Percentiles rank a stretch among this genome's conserved stretches.
Conservation (phyloP, 805 yeast species). For the Sugiyamaella marilandica region DNA sequence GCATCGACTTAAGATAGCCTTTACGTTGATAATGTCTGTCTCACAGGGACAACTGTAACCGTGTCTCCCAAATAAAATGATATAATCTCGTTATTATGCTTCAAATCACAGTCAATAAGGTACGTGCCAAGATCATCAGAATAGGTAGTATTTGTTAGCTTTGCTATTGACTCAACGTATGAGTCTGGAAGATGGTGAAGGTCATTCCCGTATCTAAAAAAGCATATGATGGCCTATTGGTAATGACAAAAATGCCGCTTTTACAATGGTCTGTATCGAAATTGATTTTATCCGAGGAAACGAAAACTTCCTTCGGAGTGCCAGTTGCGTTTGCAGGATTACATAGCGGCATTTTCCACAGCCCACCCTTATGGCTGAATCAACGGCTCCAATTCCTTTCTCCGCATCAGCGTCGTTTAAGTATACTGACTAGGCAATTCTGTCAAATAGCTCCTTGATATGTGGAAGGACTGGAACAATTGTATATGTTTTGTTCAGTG, state of each 20-base stretch:
- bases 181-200: conserved; percentile 22
- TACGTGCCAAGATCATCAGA: background rate
- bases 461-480: conserved; percentile 63
- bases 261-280: background rate
- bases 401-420: conserved; percentile 33
- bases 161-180: conserved; percentile 30
- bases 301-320: background rate
- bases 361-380: conserved; percentile 36
- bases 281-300: background rate
- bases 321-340: conserved; percentile 10
- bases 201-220: conserved; percentile 26
- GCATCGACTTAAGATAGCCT: background rate
- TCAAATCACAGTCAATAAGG: conserved; percentile 25
- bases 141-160: conserved; percentile 11
- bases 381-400: conserved; percentile 43
- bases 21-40: conserved; percentile 11
- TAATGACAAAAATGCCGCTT: background rate
- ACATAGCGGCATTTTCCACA: conserved; percentile 34
- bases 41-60: conserved; percentile 23
- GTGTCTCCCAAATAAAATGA: conserved; percentile 41
- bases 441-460: conserved; percentile 40
- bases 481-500: conserved; percentile 36
- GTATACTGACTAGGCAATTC: conserved; percentile 44
- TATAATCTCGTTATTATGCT: conserved; percentile 33
- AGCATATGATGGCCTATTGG: background rate